Base-by-base conservation (phyloP, 164 flowering plant genomes). In the Macadamia tetraphylla region DNA sequence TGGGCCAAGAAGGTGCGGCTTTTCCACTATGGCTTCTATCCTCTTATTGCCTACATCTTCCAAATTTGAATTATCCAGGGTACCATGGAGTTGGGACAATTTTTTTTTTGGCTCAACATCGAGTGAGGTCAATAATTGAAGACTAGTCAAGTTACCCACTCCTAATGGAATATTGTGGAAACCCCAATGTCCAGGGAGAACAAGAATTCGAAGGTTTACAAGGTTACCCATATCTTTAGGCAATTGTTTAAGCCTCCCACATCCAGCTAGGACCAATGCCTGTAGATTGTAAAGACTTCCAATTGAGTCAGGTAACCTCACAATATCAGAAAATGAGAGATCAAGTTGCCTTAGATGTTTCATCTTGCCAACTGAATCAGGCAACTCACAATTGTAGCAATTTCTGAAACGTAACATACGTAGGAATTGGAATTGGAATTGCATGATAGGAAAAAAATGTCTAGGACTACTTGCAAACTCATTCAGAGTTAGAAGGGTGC, bases 271-370 rank as follows among this genome's bases (percentile, higher is more conserved):
- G 1, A 66, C 9, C 68, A 84, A 60, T 46, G 82, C 75, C 65
- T 80, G 80, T 29, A 82, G 53, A 69, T 80, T 70, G 53, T 29
- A 68, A 8, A 82, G 66, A 14, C n/a, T 29, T 49, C 72, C 12
- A 6, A 76, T 6, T 7, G 81, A 74, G 3, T 68, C 46, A 31
- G 85, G 84, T 23, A 82, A 49, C 48, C 17, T 11, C 55, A 56
- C 55, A 9, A 84, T 71, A 1, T 5, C 23, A 55, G 74, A 75
- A 15, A 14, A 8, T 23, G 81, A 73, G n/a, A 81, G 68, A 46
- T 80, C 68, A 6, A 80, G 63, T 18, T 63, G 79, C 29, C 79
- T 61, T 6, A 82, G 66, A 70, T 59, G 80, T 29, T 55, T 82
- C 61, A 77, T 40, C 49, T 58, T 35, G 51, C 51, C 13, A 46